Conservation (phyloP, 257 asterid species). For the Penstemon davidsonii region DNA sequence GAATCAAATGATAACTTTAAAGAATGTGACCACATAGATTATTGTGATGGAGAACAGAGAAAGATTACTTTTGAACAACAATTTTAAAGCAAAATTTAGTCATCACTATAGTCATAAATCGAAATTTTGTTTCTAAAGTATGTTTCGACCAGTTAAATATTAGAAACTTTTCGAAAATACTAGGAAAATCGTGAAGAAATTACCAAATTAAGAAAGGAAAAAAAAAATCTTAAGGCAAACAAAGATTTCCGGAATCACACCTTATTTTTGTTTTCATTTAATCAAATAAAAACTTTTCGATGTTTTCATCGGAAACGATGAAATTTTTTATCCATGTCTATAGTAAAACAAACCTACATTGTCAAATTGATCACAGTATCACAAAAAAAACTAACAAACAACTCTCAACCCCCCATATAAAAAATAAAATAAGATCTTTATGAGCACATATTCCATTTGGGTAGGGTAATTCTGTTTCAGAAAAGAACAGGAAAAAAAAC, state of each 20-base stretch:
- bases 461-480: slow-evolving; percentile 34
- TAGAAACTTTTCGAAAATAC: too few species aligned
- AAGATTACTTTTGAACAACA: neutral
- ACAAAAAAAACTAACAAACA: neutral
- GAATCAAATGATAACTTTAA: slow-evolving; percentile 34
- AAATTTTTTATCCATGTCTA: neutral
- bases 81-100: neutral
- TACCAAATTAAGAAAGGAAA: slow-evolving; percentile 2
- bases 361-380: slow-evolving; percentile 19
- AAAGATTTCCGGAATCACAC: too few species aligned
- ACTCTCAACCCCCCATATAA: neutral
- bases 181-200: neutral
- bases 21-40: slow-evolving; percentile 23
- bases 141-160: too few species aligned
- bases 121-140: too few species aligned
- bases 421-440: slow-evolving; percentile 14
- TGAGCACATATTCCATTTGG: slow-evolving; percentile 27
- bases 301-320: too few species aligned
- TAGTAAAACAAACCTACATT: neutral
- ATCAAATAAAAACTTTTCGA: too few species aligned
- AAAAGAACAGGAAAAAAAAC: slow-evolving; percentile 13
- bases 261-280: too few species aligned
- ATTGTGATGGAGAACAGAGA: slow-evolving; percentile 12
- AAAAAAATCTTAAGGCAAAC: neutral
- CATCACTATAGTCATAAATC: neutral